Base-by-base conservation (phyloP, 2,329 filamentous ascomycete genomes). In the Alternaria gansuensis region DNA sequence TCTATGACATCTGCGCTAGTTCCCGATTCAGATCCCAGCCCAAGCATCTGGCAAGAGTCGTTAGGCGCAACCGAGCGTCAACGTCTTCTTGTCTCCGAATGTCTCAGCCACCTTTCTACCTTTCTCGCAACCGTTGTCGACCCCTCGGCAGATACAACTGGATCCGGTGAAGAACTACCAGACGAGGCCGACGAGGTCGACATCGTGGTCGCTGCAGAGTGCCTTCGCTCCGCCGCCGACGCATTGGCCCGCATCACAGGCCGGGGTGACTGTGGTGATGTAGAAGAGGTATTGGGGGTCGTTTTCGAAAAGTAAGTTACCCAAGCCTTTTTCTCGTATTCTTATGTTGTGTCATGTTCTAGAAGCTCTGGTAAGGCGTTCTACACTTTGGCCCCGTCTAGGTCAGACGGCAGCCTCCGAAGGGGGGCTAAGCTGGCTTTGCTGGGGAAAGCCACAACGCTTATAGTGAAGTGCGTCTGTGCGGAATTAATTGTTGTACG, bases 201-300 rank as follows among this genome's bases (percentile, higher is more conserved):
- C 73, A 89, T 97, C 46, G 94, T 97, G 6, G 84, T 96, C 26
- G 93, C 93, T 10, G 95, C 95, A 0, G 95, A 99, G 77, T 88
- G 93, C 73, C 82, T 99, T 54, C 88, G 95, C 41, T 68, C 68
- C n/a, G 75, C 74, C 11, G 75, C 73, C 37, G 73, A 76, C n/a
- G 63, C 70, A 14, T 61, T 77, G n/a, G 90, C 92, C 2, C 87
- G 88, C 57, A 96, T 98, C 69, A 98, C 93, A 1, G 95, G 95
- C 0, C 87, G 87, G 54, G 93, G 93, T 0, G 91, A 93, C 69
- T 86, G 85, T 39, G 91, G 93, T 2, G 94, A 98, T 77, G 92
- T 98, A 14, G 94, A 99, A 75, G 95, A 98, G 74, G 92, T 99
- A 7, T 80, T 99, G 43, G 95, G 95, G 0, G 93, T 99, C 23